Conservation (phyloP, 1,139 yeast species). For the Nakaseomyces sp. region DNA sequence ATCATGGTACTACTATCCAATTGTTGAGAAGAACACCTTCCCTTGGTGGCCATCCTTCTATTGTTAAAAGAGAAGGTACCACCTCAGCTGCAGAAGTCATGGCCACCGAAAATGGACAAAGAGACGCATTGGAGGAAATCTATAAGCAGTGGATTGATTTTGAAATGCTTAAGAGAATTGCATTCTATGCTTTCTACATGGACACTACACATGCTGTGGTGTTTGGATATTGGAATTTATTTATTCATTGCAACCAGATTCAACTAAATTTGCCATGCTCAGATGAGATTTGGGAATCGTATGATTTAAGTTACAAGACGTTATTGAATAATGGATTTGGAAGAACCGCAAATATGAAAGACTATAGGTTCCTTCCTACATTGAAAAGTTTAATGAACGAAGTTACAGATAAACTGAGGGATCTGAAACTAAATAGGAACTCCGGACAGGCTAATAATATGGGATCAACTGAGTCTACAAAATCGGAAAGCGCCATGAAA, state of each 20-base stretch:
- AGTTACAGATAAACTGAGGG: background rate
- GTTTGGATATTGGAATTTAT: conserved; percentile 65
- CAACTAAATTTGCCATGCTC: conserved; percentile 73
- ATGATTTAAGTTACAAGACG: conserved; percentile 26
- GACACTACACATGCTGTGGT: conserved; percentile 75
- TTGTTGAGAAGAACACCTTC: conserved; percentile 63
- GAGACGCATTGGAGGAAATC: conserved; percentile 28
- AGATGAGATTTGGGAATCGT: conserved; percentile 66
- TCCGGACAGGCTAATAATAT: background rate
- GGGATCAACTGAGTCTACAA: background rate
- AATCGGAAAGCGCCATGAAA: background rate
- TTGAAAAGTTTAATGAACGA: conserved; percentile 41
- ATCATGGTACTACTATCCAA: conserved; percentile 71
- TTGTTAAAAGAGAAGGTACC: conserved; percentile 28
- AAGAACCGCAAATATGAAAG: conserved; percentile 10
- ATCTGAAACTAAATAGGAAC: background rate
- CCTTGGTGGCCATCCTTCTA: conserved; percentile 57
- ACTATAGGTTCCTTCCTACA: conserved; percentile 42
- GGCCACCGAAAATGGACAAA: conserved; percentile 5
- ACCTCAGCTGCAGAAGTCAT: conserved; percentile 10
- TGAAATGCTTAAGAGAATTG: conserved; percentile 69
- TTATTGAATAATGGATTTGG: conserved; percentile 24
- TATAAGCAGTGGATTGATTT: conserved; percentile 66
- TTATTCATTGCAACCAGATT: conserved; percentile 54
- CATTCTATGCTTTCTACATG: conserved; percentile 69